phyloP scores from a whole-genome alignment of 176 grass and related monocot genomes.

The Ensete ventricosum region DNA sequence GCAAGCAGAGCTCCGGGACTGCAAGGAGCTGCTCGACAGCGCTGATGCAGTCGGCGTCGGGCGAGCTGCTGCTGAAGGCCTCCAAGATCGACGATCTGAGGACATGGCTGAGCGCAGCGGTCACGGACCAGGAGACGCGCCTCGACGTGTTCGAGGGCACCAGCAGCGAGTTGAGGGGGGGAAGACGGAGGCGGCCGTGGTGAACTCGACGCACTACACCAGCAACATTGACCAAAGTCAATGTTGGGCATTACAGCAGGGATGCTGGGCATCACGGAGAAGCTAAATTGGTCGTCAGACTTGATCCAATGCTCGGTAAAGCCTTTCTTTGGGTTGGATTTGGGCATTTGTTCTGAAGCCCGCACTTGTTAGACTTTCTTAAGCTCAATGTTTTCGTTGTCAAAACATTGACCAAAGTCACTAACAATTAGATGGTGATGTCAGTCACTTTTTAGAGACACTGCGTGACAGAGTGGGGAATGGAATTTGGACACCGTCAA shows the following conservation, averaged over 20 bases:
- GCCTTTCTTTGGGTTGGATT: too few species aligned
- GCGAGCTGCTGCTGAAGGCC: neutral
- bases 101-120: slow-evolving; percentile 67
- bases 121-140: slow-evolving; percentile 76
- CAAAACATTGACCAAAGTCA: too few species aligned
- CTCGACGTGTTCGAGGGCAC: slow-evolving; percentile 67
- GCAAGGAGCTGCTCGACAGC: slow-evolving; percentile 18
- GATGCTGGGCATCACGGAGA: slow-evolving; percentile 20
- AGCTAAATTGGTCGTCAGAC: neutral
- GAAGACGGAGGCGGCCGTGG: slow-evolving; percentile 53
- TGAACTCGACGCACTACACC: slow-evolving; percentile 37
- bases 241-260: slow-evolving; percentile 59
- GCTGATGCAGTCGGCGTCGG: slow-evolving; percentile 3
- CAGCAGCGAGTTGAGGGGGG: slow-evolving; percentile 52
- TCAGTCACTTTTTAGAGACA: too few species aligned
- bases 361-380: too few species aligned
- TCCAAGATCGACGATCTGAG: slow-evolving; percentile 26
- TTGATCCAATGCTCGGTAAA: too few species aligned
- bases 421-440: too few species aligned
- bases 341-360: too few species aligned
- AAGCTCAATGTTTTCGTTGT: too few species aligned
- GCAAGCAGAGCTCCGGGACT: slow-evolving; percentile 24
- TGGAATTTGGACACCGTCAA: too few species aligned
- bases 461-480: too few species aligned
- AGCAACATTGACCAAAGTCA: too few species aligned